Evolutionary conservation across 75 land plant species (phyloP).

Genomic region (Cunninghamia lanceolata): DNA sequence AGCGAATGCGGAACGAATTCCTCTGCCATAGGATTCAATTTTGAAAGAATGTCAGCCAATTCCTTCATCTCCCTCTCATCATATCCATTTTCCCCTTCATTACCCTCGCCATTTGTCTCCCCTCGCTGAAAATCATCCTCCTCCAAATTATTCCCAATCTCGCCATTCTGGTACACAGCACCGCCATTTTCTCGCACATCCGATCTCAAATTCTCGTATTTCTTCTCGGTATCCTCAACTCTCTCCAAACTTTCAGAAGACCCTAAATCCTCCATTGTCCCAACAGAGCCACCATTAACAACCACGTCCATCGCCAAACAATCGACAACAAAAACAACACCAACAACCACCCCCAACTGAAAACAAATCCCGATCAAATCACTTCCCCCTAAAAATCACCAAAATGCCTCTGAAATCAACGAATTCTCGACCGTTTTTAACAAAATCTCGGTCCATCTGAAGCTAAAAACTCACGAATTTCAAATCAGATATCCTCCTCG

Average conservation of each 20-base stretch:
- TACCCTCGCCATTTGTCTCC: constrained; percentile 13
- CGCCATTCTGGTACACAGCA: neutral
- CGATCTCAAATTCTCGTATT: neutral
- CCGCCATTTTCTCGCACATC: neutral
- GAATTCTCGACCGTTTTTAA: neutral
- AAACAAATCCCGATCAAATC: neutral
- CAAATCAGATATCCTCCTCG: neutral
- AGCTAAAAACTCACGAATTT: neutral
- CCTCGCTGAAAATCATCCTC: constrained; percentile 15
- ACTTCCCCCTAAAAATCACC: neutral
- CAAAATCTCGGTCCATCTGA: neutral
- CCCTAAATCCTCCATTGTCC: neutral
- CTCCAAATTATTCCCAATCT: neutral
- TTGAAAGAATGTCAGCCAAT: constrained; percentile 77
- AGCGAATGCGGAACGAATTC: constrained; percentile 89
- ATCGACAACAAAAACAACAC: neutral
- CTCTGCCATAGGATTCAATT: constrained; percentile 93
- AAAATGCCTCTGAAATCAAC: neutral
- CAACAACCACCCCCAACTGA: neutral
- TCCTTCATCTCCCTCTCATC: constrained; percentile 76
- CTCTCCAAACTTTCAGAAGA: neutral
- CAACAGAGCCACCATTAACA: neutral
- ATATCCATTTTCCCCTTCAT: constrained; percentile 29
- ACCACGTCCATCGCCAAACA: neutral
- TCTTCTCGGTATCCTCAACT: neutral